These are phyloP conservation scores for Pestalotiopsis sp. DNA, from an alignment of 2,329 filamentous ascomycete genomes.

Conservation along the genomic window DNA sequence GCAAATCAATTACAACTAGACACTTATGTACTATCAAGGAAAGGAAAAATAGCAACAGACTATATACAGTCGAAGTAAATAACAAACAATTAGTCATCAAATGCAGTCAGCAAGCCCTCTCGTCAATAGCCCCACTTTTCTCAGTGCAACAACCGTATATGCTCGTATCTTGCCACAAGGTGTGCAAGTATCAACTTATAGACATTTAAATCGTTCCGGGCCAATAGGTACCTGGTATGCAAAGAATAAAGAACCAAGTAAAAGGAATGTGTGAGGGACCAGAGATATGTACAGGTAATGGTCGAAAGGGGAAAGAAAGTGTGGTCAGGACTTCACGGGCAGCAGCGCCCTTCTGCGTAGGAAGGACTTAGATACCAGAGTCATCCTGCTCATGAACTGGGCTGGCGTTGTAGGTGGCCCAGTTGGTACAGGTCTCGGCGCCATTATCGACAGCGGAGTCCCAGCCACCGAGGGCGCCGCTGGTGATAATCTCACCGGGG, in stretches of 20 bases:
- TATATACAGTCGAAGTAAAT: neutral
- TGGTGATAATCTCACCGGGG: neutral
- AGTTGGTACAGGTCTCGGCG: neutral
- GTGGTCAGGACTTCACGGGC: too few species aligned
- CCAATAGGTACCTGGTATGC: neutral
- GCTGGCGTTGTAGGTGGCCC: neutral
- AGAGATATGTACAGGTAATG: neutral
- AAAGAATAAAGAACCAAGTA: neutral
- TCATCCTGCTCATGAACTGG: neutral
- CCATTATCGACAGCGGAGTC: neutral
- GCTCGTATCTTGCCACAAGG: neutral
- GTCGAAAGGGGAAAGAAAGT: neutral
- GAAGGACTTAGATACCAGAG: neutral
- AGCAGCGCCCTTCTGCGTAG: neutral
- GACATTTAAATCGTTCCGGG: too few species aligned
- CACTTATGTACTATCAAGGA: neutral
- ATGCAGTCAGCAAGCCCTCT: neutral
- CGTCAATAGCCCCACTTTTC: neutral
- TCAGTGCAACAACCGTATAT: neutral
- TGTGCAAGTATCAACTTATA: neutral
- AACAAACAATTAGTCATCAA: neutral
- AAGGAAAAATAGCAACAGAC: neutral
- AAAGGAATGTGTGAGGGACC: neutral
- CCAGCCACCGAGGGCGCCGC: neutral
- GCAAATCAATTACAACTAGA: neutral